Evolutionary conservation across 331 rosid genomes (phyloP), one percentile per base, ranked within the genome.

Genomic region (Dryas integrifolia): DNA sequence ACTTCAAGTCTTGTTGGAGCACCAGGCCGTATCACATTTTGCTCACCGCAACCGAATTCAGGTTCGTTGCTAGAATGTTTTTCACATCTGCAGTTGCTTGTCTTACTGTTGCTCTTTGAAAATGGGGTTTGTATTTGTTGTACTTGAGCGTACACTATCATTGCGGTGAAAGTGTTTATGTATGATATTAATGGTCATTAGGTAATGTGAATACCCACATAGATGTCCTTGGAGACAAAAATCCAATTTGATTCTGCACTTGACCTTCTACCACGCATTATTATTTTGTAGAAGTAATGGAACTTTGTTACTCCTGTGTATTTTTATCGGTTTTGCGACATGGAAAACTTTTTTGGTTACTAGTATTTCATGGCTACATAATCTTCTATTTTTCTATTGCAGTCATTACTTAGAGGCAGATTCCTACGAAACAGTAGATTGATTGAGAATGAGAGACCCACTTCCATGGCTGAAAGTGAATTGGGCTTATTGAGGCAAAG

Each of bases 41-140:
- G 83, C 96, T 80, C 99, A 95, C 81, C 97, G 99, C 77, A 95
- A 95, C 77, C 97, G 99, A 78, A 95, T 95, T 76, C 99, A 95
- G 97, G 98, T 94, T 77, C 46, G 79, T 81, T 56, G 67, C 14
- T 53, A 39, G 8, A 21, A 53, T 12, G 13, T 56, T 4, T 56
- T 43, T 43, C 13, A 48, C 49, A 18, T 61, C 4, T 58, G 6
- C 72, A 26, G 15, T 75, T 69, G 30, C 55, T 14, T 30, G 10
- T 30, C 38, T 9, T 67, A 16, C 71, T 13, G 16, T 76, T 53
- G 47, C 48, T 12, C 55, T 43, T 12, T 76, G 55, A 65, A 68
- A 46, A 64, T 72, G 40, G 69, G 57, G 41, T 38, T 59, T 75
- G 60, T n/a, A 14, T 59, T 48, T 16, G 50, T 59, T 30, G 18